Evolutionary conservation across 805 yeast species (phyloP), one percentile per base, ranked within the genome.

Genomic region (Pichia membranifaciens): DNA sequence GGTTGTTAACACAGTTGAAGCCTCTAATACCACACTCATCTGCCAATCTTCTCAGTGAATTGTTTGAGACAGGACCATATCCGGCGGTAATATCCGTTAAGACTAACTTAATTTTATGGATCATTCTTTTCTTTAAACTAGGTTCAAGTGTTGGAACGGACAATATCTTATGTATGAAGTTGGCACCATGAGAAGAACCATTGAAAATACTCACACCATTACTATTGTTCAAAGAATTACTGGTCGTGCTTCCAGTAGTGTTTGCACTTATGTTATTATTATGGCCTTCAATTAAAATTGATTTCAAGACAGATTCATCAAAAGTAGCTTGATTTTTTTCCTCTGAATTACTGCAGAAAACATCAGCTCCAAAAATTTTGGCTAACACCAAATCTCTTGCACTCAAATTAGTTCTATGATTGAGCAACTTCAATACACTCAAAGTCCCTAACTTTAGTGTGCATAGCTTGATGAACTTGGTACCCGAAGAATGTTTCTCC

Each of bases 11-110:
- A 37, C 38, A 40, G 36, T 34, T 57, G 57, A 34, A 41, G 3
- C 51, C 51, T 41, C 64, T 67, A 44, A 90, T 69, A 3, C 97
- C 97, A 52, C 89, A 91, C 64, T 91, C 98, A 56, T 91, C 98
- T 75, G 90, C 77, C 48, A 93, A 71, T 54, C 95, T 80, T 60
- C 87, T 86, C 65, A 87, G 87, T 32, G 84, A 86, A 42, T 83
- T 84, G 40, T 79, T 66, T 46, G 88, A 67, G 5, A 81, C 77
- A 49, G 87, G 75, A 21, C 85, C 80, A 61, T 81, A 84, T 44
- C 72, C 69, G 16, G 78, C 64, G 5, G 86, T 75, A 7, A 51
- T 20, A 41, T 83, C 84, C 37, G 80, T 66, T 48, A 90, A 68
- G 6, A 82, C 76, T 40, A 74, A 69, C 51, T 87, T 76, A 17